A percentile compares a stretch with the other conserved stretches of the same genome.
phyloP scores from a whole-genome alignment of 352 stramenopile genomes.

The Pythium chondricola region DNA sequence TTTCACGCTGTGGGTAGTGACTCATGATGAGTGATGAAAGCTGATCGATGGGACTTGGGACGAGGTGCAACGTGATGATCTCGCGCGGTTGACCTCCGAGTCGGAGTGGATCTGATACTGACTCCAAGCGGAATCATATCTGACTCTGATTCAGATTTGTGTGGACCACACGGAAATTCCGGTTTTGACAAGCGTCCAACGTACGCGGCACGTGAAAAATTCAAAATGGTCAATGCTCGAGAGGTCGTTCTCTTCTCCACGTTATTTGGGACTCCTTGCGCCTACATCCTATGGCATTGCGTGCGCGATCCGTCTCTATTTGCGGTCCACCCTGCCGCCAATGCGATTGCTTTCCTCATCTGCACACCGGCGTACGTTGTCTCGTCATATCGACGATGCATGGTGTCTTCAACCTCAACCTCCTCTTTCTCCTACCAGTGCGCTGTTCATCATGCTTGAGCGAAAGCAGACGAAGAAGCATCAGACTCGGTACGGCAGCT shows the following conservation, averaged over 20 bases:
- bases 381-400: background rate
- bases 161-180: constrained; percentile 8
- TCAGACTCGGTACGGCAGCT: constrained; percentile 26
- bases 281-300: constrained; percentile 38
- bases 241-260: constrained; percentile 23
- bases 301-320: constrained; percentile 40
- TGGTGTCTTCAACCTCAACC: background rate
- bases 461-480: constrained; percentile 36
- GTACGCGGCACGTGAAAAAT: no score
- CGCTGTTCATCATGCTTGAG: constrained; percentile 48
- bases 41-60: no score
- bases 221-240: constrained; percentile 10
- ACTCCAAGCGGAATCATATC: background rate
- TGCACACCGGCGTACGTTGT: constrained; percentile 38
- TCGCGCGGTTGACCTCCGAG: no score
- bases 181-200: no score
- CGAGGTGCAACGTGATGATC: no score
- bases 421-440: constrained; percentile 18
- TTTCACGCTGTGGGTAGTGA: background rate
- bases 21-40: no score
- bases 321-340: constrained; percentile 44
- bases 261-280: constrained; percentile 50
- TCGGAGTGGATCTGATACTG: no score
- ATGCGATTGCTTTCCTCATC: constrained; percentile 41
- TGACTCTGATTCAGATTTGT: background rate